Evolutionary conservation across 192 early-diverging fungal genomes (phyloP).

Genomic region (Umbelopsis vinacea): DNA sequence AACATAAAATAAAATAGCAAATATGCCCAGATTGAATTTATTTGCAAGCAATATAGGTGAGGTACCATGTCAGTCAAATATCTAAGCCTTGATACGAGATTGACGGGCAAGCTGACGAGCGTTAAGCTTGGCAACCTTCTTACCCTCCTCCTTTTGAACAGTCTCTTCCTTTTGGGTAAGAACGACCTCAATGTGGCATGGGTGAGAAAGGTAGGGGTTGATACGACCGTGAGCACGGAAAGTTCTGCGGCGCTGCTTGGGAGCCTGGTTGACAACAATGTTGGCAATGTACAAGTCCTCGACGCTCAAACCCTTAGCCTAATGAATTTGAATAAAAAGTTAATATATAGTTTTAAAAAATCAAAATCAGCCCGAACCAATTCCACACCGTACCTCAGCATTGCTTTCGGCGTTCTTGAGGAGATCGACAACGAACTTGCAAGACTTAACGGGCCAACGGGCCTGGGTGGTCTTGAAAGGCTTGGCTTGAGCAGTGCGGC

Average conservation of each 20-base stretch:
- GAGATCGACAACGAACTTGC: constrained; percentile 87
- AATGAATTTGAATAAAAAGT: constrained; percentile 14
- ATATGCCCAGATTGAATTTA: neutral
- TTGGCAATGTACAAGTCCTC: constrained; percentile 88
- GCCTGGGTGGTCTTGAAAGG: constrained; percentile 81
- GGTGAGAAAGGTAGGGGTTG: constrained; percentile 87
- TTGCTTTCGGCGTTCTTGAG: constrained; percentile 96
- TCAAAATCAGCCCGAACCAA: neutral
- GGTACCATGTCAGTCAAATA: constrained; percentile 13
- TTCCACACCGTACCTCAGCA: constrained; percentile 69
- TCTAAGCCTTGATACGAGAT: constrained; percentile 43
- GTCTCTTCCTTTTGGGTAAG: constrained; percentile 84
- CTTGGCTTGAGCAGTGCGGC: constrained; percentile 96
- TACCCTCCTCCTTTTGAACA: constrained; percentile 71
- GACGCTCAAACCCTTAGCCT: constrained; percentile 87
- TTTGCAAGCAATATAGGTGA: constrained; percentile 23
- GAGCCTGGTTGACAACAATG: constrained; percentile 97
- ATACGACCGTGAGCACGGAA: constrained; percentile 98
- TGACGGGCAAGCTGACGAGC: constrained; percentile 54
- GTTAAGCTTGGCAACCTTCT: constrained; percentile 51
- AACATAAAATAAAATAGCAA: too few species aligned
- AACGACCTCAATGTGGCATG: constrained; percentile 95
- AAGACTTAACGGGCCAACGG: constrained; percentile 96
- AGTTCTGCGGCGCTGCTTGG: constrained; percentile 92
- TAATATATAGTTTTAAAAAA: neutral